Conservation (phyloP, 495 filamentous ascomycete species). For the Hypoxylon crocopeplum region DNA sequence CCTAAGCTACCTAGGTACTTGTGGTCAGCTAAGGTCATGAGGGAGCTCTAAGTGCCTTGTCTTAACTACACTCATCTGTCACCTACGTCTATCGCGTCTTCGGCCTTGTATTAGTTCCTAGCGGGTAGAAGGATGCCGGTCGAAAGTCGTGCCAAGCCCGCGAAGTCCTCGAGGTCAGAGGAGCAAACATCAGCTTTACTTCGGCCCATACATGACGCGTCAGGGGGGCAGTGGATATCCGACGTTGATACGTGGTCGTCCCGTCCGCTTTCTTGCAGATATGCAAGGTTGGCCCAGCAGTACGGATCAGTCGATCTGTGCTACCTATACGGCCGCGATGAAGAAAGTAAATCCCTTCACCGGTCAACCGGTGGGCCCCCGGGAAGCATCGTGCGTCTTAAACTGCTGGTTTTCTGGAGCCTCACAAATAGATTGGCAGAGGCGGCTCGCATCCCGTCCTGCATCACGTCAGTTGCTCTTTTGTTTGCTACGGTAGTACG, state of each 20-base stretch:
- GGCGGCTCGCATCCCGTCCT: conserved; percentile 10
- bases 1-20: conserved; percentile 9
- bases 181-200: not conserved
- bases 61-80: conserved; percentile 4
- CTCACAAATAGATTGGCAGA: conserved; percentile 18
- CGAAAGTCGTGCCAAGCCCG: conserved; percentile 4
- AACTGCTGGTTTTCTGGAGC: conserved; percentile 7
- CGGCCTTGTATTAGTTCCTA: not conserved
- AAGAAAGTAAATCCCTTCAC: conserved; percentile 8
- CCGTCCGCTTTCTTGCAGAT: conserved; percentile 4
- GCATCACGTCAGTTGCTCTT: conserved; percentile 3
- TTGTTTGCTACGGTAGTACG: conserved; percentile 23
- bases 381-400: not conserved
- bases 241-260: conserved; percentile 4
- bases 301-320: not conserved
- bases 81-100: not conserved
- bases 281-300: not conserved
- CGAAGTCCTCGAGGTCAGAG: conserved; percentile 1
- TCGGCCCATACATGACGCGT: not conserved
- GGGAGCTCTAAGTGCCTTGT: not conserved
- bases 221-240: not conserved
- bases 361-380: not conserved
- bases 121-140: not conserved
- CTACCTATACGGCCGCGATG: not conserved
- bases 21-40: conserved; percentile 2